Evolutionary conservation across 2,329 filamentous ascomycete species (phyloP).

Genomic region (Hymenoscyphus albidus): DNA sequence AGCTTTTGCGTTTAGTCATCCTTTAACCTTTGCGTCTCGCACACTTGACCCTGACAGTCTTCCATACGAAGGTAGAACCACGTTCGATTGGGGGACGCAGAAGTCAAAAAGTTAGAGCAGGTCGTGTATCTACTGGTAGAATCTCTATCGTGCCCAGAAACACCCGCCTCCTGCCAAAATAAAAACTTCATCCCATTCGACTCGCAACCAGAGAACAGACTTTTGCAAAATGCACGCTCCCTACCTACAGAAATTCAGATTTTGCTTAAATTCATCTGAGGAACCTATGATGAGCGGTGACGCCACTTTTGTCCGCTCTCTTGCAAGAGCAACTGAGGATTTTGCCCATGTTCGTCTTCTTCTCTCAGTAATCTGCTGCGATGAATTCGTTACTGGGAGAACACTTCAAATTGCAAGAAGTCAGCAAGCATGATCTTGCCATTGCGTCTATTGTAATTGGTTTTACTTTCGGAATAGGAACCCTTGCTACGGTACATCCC

Average conservation of each 20-base stretch:
- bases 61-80: too few relatives aligned
- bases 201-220: background rate
- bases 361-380: too few relatives aligned
- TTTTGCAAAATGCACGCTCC: background rate
- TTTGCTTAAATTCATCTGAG: background rate
- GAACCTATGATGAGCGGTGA: background rate
- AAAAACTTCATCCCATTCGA: background rate
- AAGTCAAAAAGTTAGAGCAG: too few relatives aligned
- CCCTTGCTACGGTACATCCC: constrained; percentile 28
- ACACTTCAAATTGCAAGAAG: constrained; percentile 4
- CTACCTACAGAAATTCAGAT: background rate
- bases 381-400: background rate
- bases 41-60: too few relatives aligned
- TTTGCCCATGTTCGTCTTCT: background rate
- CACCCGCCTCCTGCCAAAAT: too few relatives aligned
- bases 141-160: too few relatives aligned
- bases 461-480: constrained; percentile 37
- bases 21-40: too few relatives aligned
- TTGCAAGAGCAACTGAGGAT: background rate
- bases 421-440: constrained; percentile 32
- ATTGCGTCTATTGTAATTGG: constrained; percentile 39
- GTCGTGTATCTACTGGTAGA: too few relatives aligned
- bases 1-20: too few relatives aligned
- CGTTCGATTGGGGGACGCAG: too few relatives aligned
- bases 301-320: background rate